Percentiles rank a stretch among this genome's conserved stretches.
These are phyloP conservation scores for Leucosporidium creatinivorum DNA, from an alignment of 768 basidiomycete species.

Conservation along the genomic window DNA sequence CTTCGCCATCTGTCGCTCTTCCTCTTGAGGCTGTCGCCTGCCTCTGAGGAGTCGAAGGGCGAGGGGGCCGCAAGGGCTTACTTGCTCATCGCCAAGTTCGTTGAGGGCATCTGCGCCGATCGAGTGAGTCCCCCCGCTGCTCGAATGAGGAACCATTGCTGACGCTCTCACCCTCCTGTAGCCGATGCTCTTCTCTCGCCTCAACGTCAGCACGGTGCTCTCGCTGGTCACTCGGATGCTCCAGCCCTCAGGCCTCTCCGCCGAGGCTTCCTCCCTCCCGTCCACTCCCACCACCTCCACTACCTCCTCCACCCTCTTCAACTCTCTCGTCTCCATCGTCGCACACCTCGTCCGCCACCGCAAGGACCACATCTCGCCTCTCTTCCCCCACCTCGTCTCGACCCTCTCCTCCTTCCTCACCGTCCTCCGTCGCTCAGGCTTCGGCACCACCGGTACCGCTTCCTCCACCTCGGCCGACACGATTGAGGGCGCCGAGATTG, in stretches of 20 bases:
- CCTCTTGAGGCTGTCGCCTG: neutral
- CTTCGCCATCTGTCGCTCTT: slow-evolving; percentile 19
- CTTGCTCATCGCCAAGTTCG: slow-evolving; percentile 16
- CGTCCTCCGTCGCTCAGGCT: slow-evolving; percentile 13
- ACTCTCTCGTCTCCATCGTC: slow-evolving; percentile 16
- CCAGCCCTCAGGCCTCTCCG: slow-evolving; percentile 3
- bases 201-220: slow-evolving; percentile 26
- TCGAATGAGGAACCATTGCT: neutral
- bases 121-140: neutral
- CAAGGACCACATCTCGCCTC: slow-evolving; percentile 26
- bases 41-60: neutral
- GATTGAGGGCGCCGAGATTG: slow-evolving; percentile 3
- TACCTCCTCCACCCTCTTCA: neutral
- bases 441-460: slow-evolving; percentile 25
- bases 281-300: neutral
- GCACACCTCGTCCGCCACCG: slow-evolving; percentile 30
- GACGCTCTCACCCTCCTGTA: neutral
- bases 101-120: slow-evolving; percentile 25
- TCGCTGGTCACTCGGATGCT: slow-evolving; percentile 20
- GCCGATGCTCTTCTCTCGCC: slow-evolving; percentile 30
- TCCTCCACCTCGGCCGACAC: neutral
- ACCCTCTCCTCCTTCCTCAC: slow-evolving; percentile 15
- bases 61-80: neutral
- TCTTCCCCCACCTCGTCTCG: slow-evolving; percentile 31
- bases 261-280: neutral